Evolutionary conservation across 2,329 filamentous ascomycete genomes (phyloP).

Genomic region (Penicillium freii): DNA sequence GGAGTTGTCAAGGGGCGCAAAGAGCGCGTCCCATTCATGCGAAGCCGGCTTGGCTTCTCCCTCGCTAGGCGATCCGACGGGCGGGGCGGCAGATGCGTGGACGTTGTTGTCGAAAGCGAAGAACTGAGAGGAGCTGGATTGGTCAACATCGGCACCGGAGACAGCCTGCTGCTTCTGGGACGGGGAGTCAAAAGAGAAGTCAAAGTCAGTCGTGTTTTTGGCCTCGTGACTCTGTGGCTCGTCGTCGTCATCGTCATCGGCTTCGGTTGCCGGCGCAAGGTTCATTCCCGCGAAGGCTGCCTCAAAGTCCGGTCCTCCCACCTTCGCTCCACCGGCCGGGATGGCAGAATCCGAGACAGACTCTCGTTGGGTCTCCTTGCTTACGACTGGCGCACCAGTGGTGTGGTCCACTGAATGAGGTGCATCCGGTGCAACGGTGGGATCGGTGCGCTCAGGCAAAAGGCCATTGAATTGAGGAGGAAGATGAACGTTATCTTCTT

Average conservation of each 20-base stretch:
- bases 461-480: constrained; percentile 42
- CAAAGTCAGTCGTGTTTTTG: constrained; percentile 42
- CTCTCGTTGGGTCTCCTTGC: constrained; percentile 33
- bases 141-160: constrained; percentile 20
- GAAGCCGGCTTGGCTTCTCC: constrained; percentile 42
- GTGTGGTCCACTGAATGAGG: constrained; percentile 40
- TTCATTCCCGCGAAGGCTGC: constrained; percentile 47
- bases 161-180: constrained; percentile 29
- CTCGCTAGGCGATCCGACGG: constrained; percentile 40
- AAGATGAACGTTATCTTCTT: constrained; percentile 29
- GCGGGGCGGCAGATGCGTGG: constrained; percentile 38
- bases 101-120: constrained; percentile 39
- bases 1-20: constrained; percentile 68
- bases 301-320: constrained; percentile 45
- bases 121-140: constrained; percentile 36
- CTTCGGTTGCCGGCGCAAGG: constrained; percentile 46
- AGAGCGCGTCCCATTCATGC: constrained; percentile 95
- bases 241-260: constrained; percentile 60
- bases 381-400: constrained; percentile 39
- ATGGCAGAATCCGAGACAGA: constrained; percentile 14
- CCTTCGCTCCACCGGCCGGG: constrained; percentile 28
- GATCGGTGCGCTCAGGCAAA: constrained; percentile 40
- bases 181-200: constrained; percentile 48
- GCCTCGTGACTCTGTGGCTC: constrained; percentile 34
- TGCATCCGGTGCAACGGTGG: constrained; percentile 39